phyloP scores from a whole-genome alignment of 805 yeast species.

The Myxozyma sirexii region DNA sequence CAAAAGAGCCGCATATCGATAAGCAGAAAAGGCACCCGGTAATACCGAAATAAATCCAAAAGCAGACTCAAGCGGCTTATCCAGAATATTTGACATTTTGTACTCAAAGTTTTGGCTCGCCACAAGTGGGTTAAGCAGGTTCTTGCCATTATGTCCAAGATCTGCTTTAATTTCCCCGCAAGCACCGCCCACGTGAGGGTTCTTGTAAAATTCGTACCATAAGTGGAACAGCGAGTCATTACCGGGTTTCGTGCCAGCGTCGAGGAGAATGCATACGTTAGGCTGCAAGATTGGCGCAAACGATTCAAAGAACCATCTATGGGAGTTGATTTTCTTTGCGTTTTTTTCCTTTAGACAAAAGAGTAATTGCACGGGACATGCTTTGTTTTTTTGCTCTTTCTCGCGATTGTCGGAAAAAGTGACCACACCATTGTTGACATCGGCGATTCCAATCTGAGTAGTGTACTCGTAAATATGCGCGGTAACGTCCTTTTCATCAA shows the following conservation, averaged over 20 bases:
- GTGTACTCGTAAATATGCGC: conserved; percentile 94
- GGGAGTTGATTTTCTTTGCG: conserved; percentile 67
- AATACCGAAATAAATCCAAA: conserved; percentile 93
- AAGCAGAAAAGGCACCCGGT: conserved; percentile 97
- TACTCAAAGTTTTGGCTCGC: conserved; percentile 70
- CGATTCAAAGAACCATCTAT: conserved; percentile 71
- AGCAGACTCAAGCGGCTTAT: conserved; percentile 92
- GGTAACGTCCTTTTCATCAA: conserved; percentile 76
- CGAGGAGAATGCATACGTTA: conserved; percentile 57
- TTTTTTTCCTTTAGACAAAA: conserved; percentile 64
- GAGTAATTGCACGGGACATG: conserved; percentile 64
- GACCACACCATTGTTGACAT: conserved; percentile 57
- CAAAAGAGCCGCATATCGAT: conserved; percentile 68
- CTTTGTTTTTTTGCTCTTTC: conserved; percentile 48
- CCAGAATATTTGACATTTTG: conserved; percentile 74
- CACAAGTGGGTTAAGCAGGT: conserved; percentile 64
- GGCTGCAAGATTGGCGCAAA: conserved; percentile 61
- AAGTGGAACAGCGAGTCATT: conserved; percentile 58
- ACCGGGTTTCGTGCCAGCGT: conserved; percentile 68
- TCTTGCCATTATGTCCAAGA: conserved; percentile 52
- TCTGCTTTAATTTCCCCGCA: conserved; percentile 72
- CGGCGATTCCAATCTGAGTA: conserved; percentile 80
- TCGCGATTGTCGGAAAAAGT: conserved; percentile 46
- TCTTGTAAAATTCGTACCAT: conserved; percentile 65
- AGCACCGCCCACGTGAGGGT: conserved; percentile 66